These are phyloP conservation scores for Malassezia dermatis DNA, from an alignment of 1,284 basidiomycete species.

Conservation along the genomic window DNA sequence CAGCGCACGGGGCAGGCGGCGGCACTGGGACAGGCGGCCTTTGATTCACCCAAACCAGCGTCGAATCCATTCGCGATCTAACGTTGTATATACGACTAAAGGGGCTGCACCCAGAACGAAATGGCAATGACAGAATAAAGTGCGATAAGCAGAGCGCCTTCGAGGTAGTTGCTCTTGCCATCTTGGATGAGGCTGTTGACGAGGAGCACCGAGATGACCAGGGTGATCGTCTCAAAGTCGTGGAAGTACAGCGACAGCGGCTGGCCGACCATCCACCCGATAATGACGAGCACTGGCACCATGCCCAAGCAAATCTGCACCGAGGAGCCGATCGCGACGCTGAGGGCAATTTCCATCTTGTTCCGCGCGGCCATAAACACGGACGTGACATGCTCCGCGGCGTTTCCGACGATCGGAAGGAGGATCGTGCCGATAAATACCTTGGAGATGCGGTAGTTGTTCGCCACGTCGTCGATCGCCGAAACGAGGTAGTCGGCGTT, in stretches of 20 bases:
- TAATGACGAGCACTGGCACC: constrained; percentile 45
- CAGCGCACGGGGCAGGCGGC: constrained; percentile 20
- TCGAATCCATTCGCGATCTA: constrained; percentile 14
- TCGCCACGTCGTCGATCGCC: constrained; percentile 45
- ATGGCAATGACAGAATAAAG: constrained; percentile 38
- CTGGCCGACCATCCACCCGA: constrained; percentile 48
- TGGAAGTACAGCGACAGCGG: constrained; percentile 48
- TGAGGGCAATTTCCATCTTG: constrained; percentile 54
- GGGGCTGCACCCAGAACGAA: constrained; percentile 35
- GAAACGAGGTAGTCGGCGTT: constrained; percentile 49
- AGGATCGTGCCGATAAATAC: constrained; percentile 55
- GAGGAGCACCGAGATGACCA: constrained; percentile 45
- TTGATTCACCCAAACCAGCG: background rate
- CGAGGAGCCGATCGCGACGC: constrained; percentile 76
- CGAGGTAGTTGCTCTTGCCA: constrained; percentile 44
- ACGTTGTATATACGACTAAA: constrained; percentile 3
- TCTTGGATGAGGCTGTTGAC: constrained; percentile 47
- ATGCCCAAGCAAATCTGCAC: constrained; percentile 47
- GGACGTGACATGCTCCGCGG: constrained; percentile 46
- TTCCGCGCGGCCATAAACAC: constrained; percentile 42
- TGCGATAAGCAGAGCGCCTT: constrained; percentile 49
- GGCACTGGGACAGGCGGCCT: background rate
- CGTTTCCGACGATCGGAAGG: constrained; percentile 70
- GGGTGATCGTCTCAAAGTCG: constrained; percentile 41
- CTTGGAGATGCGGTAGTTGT: constrained; percentile 43